Base-by-base conservation (phyloP, 495 filamentous ascomycete genomes). In the Penicillium roqueforti region DNA sequence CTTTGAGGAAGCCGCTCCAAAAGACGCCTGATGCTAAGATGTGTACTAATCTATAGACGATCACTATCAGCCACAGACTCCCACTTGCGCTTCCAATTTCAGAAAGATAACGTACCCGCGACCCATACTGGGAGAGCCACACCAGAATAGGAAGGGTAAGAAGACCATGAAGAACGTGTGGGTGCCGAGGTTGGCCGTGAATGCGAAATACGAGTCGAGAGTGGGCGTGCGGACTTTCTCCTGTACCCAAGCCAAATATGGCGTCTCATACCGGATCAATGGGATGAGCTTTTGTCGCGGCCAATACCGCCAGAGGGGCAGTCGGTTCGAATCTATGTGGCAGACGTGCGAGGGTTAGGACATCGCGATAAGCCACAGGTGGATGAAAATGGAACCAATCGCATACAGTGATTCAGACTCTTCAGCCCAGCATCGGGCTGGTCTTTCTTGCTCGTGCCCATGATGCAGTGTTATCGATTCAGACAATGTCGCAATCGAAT, bases 161-260 rank as follows among this genome's bases (percentile, higher is more conserved):
- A 87, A 83, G 47, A 95, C 79, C 92, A 96, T 98, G 76, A 96
- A 98, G 76, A 96, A 97, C 1, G 93, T 98, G 73, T 98, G 93
- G 4, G 93, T 98, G 28, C 93, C 93, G 37, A 97, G 85, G 71
- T 97, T 98, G 58, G 93, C 93, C 1, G 92, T 96, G 57, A 93
- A 86, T 13, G 92, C 92, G 65, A 98, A 98, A 71, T 96, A 98
- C 23, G 89, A 87, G 70, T 98, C 93, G 51, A 97, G 83, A 4
- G 86, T 74, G 2, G 90, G 89, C 11, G 88, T 86, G 61, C 89
- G 84, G 57, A 87, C 71, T 65, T 78, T 83, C 59, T 84, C 80
- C 79, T 98, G 93, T 58, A 92, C 68, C 70, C 78, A 83, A 22
- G 93, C 93, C 2, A 98, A 83, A 69, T 96, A 92, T 2, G 91